Evolutionary conservation across 139 green algal genomes (phyloP).

Genomic region (Chlorella vulgaris): DNA sequence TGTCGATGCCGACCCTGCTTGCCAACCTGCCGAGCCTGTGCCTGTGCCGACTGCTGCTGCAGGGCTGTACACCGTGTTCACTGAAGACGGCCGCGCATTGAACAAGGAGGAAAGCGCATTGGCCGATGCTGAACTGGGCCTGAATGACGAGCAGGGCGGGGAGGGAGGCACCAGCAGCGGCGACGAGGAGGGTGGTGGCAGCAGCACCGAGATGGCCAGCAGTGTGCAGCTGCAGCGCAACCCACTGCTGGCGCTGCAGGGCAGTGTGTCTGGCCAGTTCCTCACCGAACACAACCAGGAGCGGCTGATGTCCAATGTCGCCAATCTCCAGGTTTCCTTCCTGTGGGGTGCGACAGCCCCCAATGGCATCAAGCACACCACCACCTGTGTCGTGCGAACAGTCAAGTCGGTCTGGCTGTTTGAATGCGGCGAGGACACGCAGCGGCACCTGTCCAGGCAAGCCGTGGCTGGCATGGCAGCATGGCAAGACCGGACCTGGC

Average conservation of each 20-base stretch:
- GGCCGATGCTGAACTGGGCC: conserved; percentile 24
- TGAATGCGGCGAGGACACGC: conserved; percentile 83
- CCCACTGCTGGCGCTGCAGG: conserved; percentile 32
- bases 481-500: neutral
- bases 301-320: conserved; percentile 42
- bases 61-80: conserved; percentile 36
- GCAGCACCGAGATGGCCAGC: conserved; percentile 6
- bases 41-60: too few species aligned
- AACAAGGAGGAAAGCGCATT: conserved; percentile 20
- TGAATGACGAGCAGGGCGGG: neutral
- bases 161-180: neutral
- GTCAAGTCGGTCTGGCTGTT: conserved; percentile 77
- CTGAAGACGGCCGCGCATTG: conserved; percentile 26
- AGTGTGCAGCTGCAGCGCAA: neutral
- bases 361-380: conserved; percentile 28
- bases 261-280: conserved; percentile 11
- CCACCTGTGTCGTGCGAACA: conserved; percentile 52
- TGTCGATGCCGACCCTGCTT: too few species aligned
- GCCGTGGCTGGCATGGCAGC: neutral
- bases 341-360: conserved; percentile 5
- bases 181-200: neutral
- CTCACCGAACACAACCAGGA: conserved; percentile 30
- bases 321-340: conserved; percentile 46
- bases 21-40: too few species aligned
- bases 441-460: conserved; percentile 62